These are phyloP conservation scores for Cochlearia excelsa DNA, from an alignment of 345 rosid genomes.

Conservation along the genomic window DNA sequence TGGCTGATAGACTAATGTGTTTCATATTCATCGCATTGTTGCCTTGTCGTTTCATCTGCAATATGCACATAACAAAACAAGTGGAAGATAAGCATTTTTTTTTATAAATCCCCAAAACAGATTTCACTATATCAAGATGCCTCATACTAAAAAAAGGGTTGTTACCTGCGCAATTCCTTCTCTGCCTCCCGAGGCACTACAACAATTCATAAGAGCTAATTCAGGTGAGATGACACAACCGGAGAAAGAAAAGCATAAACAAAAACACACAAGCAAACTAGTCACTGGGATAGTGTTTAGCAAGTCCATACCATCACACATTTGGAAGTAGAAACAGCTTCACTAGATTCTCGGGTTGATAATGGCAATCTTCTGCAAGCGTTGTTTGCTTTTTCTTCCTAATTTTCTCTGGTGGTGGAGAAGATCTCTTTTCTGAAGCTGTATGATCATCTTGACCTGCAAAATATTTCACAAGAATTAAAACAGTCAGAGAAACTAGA, in stretches of 20 bases:
- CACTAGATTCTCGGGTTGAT: conserved; percentile 86
- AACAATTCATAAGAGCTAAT: conserved; percentile 34
- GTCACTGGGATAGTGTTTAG: conserved; percentile 2
- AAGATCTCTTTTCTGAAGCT: conserved; percentile 45
- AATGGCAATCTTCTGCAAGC: conserved; percentile 98
- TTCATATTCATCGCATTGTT: conserved; percentile 49
- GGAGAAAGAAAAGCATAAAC: conserved; percentile 7
- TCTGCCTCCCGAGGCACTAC: conserved; percentile 80
- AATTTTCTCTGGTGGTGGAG: conserved; percentile 51
- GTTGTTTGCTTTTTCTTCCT: conserved; percentile 64
- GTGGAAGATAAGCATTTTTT: neutral
- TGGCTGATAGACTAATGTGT: conserved; percentile 76
- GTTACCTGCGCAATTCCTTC: conserved; percentile 61
- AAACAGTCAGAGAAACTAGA: conserved; percentile 18
- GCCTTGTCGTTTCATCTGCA: conserved; percentile 51
- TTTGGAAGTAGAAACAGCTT: conserved; percentile 85
- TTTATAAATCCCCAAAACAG: neutral
- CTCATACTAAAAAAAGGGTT: conserved; percentile 13
- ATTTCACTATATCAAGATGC: neutral
- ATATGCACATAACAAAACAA: too few relatives aligned
- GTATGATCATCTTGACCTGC: conserved; percentile 51
- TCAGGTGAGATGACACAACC: conserved; percentile 22
- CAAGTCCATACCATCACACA: conserved; percentile 59
- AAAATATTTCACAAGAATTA: conserved; percentile 17
- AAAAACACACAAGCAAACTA: neutral